Evolutionary conservation across 352 stramenopile genomes (phyloP), one percentile per base, ranked within the genome.

Genomic region (Elongisporangium senticosum): DNA sequence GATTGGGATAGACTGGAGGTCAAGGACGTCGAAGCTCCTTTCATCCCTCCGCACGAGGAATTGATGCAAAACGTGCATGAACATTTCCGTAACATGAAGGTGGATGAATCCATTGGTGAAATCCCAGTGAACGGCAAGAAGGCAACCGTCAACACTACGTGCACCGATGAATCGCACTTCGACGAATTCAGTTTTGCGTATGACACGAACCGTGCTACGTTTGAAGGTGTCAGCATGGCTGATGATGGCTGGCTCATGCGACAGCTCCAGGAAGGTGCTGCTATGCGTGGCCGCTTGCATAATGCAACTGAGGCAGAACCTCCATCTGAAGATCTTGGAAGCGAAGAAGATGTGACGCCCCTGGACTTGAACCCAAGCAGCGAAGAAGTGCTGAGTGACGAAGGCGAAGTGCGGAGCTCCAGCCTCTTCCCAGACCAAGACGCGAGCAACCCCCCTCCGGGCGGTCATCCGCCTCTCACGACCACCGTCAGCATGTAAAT

Each of bases 51-150:
- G 22, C 83, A 83, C 2, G 70, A 91, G 50, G 77, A 95, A 51
- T 54, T 93, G 15, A 93, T 95, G 85, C 79, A 89, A 50, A 93
- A 95, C 59, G 86, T 95, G 48, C 83, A 93, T 64, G 83, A 90
- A 51, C 86, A 95, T 48, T 95, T 95, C 69, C 77, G 77, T 43
- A 93, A 93, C 69, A 95, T 95, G 86, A 93, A 93, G 26, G 77
- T 95, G 26, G 79, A 87, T 52, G 83, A 90, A 61, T 86, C 83
- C 49, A 86, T 93, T 17, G 83, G 80, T 43, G 79, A 91, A 43
- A 64, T 69, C 49, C 75, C 71, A 52, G 61, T 85, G 43, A 83
- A 83, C 49, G 75, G 82, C 49, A 81, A 73, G 49, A 89, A 89
- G 51, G 65, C 75, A 7, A 74, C 69, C 26, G 50, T 69, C 21